These are phyloP conservation scores for Xylaria flabelliformis DNA, from an alignment of 495 filamentous ascomycete species.

Conservation along the genomic window DNA sequence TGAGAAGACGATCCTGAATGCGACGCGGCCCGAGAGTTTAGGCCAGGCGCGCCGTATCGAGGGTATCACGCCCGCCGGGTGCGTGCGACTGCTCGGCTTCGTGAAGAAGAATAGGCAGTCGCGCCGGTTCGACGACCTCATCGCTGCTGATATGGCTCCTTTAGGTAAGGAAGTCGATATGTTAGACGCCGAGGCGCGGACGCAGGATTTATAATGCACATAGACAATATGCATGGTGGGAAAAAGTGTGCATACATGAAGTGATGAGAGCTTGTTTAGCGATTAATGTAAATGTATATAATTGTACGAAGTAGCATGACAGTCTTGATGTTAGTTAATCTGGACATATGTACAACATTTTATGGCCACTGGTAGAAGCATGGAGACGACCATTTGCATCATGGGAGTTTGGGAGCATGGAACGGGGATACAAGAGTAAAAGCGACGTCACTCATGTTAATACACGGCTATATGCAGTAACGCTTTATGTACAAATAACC, in stretches of 20 bases:
- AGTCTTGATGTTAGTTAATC: not conserved
- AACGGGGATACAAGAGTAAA: not conserved
- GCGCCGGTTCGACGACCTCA: slow-evolving; percentile 5
- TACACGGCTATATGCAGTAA: not conserved
- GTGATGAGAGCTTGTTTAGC: not conserved
- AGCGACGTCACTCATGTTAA: not conserved
- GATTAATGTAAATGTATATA: not conserved
- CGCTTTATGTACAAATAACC: not conserved
- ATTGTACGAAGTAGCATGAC: slow-evolving; percentile 10
- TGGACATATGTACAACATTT: not conserved
- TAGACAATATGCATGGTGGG: no score
- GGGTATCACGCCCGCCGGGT: slow-evolving; percentile 71
- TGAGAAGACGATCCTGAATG: slow-evolving; percentile 73
- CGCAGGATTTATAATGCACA: slow-evolving; percentile 37
- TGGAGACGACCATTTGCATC: slow-evolving; percentile 7
- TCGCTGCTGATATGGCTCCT: slow-evolving; percentile 39
- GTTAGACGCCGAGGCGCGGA: slow-evolving; percentile 49
- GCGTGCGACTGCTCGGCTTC: slow-evolving; percentile 61
- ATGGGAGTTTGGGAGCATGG: not conserved
- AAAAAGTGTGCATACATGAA: not conserved
- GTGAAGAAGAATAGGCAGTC: slow-evolving; percentile 42
- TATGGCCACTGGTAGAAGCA: not conserved
- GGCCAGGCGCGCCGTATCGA: slow-evolving; percentile 90
- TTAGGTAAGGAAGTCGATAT: slow-evolving; percentile 42
- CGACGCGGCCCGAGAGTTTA: slow-evolving; percentile 77